Conservation (phyloP, 257 asterid species). For the Gentiana dahurica region DNA sequence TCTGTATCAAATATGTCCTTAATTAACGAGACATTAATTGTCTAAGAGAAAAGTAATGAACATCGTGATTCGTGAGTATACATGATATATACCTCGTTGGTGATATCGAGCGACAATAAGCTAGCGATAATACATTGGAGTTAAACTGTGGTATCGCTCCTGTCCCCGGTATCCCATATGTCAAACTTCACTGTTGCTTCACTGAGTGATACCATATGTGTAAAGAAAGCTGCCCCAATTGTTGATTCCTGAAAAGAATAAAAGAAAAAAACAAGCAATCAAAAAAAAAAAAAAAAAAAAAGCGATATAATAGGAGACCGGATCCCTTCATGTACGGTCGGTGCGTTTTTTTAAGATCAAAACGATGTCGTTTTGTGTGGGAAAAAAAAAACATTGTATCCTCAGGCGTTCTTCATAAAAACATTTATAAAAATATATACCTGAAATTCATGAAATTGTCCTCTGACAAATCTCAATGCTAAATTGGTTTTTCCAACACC, state of each 20-base stretch:
- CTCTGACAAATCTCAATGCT: conserved; percentile 27
- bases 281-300: background rate
- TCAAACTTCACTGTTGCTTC: conserved; percentile 25
- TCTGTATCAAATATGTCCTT: no score
- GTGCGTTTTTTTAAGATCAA: no score
- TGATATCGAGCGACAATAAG: conserved; percentile 17
- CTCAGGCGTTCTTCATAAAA: no score
- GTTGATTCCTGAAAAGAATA: conserved; percentile 21
- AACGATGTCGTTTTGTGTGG: no score
- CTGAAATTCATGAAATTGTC: conserved; percentile 25
- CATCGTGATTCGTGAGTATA: no score
- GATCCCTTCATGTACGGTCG: no score
- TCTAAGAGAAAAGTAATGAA: no score
- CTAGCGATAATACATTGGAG: conserved; percentile 33
- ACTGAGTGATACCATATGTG: conserved; percentile 21
- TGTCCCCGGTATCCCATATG: conserved; percentile 32
- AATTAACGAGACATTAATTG: no score
- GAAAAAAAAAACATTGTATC: no score
- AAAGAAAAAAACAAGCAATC: background rate
- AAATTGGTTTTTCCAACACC: conserved; percentile 33
- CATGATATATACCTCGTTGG: conserved; percentile 13
- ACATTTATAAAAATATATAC: background rate
- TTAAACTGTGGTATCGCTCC: conserved; percentile 28
- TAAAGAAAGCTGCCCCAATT: conserved; percentile 30
- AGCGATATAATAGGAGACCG: background rate